Evolutionary conservation across 495 filamentous ascomycete genomes (phyloP).

Genomic region (Xylaria venustula): DNA sequence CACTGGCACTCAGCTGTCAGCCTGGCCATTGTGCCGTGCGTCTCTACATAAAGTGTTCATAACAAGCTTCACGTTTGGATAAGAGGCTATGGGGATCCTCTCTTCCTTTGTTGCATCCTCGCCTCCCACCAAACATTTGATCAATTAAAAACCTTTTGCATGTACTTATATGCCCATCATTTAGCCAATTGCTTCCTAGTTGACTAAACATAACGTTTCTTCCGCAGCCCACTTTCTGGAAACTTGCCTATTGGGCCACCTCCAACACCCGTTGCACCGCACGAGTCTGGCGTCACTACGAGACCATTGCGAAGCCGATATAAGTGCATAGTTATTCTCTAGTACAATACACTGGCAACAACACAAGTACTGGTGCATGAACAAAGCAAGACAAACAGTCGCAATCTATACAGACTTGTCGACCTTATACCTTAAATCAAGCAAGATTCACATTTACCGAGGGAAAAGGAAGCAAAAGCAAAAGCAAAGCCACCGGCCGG

Average conservation of each 20-base stretch:
- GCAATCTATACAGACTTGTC: background rate
- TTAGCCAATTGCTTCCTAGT: background rate
- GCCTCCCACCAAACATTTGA: background rate
- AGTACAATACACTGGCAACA: no score
- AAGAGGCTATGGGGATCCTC: constrained; percentile 11
- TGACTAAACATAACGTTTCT: constrained; percentile 2
- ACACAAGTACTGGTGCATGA: no score
- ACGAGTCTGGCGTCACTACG: background rate
- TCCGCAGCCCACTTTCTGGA: constrained; percentile 5
- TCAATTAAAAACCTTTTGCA: constrained; percentile 3
- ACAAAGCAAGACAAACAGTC: background rate
- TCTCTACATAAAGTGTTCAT: background rate
- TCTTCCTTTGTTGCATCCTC: background rate
- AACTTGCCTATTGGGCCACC: constrained; percentile 9
- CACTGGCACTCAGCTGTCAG: constrained; percentile 12
- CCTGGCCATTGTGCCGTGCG: background rate
- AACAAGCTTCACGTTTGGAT: constrained; percentile 1
- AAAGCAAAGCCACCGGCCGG: no score
- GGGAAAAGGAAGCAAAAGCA: no score
- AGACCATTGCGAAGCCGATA: background rate
- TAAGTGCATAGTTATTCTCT: no score
- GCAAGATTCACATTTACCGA: no score
- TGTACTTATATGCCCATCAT: no score
- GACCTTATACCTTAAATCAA: no score
- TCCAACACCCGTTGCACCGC: background rate